Evolutionary conservation across 768 basidiomycete genomes (phyloP).

Genomic region (Rhizopogon vinicolor): DNA sequence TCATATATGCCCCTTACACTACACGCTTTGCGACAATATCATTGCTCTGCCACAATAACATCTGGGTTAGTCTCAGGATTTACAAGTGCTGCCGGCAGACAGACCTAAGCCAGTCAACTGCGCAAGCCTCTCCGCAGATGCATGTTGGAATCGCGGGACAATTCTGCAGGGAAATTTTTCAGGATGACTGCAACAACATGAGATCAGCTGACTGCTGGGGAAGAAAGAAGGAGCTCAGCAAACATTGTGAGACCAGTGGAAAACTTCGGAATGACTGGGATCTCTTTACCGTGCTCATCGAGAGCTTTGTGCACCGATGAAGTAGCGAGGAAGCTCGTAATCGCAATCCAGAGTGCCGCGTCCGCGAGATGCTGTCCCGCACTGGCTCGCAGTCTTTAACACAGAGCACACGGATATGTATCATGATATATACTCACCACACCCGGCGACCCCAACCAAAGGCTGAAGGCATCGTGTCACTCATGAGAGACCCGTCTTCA

Average conservation of each 20-base stretch:
- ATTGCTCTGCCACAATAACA: too few relatives aligned
- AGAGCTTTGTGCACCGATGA: not conserved
- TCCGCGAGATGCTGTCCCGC: not conserved
- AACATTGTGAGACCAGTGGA: not conserved
- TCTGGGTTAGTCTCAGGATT: too few relatives aligned
- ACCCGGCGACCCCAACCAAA: slow-evolving; percentile 2
- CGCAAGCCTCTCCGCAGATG: too few relatives aligned
- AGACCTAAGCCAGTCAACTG: too few relatives aligned
- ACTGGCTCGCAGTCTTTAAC: too few relatives aligned
- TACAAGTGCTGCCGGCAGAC: too few relatives aligned
- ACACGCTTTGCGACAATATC: too few relatives aligned
- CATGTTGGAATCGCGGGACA: slow-evolving; percentile 5
- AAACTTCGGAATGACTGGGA: not conserved
- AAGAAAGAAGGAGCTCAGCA: not conserved
- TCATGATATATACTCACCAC: not conserved
- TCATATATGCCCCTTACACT: too few relatives aligned
- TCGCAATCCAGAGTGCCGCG: not conserved
- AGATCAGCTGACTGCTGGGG: not conserved
- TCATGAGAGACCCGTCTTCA: not conserved
- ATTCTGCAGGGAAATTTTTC: slow-evolving; percentile 13
- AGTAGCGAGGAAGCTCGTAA: not conserved
- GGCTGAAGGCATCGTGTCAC: not conserved
- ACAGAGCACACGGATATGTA: too few relatives aligned
- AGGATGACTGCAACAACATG: slow-evolving; percentile 7
- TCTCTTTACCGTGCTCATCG: not conserved